Percentiles rank a stretch among this genome's conserved stretches.
These are phyloP conservation scores for Hura crepitans DNA, from an alignment of 441 rosid species.

Conservation along the genomic window DNA sequence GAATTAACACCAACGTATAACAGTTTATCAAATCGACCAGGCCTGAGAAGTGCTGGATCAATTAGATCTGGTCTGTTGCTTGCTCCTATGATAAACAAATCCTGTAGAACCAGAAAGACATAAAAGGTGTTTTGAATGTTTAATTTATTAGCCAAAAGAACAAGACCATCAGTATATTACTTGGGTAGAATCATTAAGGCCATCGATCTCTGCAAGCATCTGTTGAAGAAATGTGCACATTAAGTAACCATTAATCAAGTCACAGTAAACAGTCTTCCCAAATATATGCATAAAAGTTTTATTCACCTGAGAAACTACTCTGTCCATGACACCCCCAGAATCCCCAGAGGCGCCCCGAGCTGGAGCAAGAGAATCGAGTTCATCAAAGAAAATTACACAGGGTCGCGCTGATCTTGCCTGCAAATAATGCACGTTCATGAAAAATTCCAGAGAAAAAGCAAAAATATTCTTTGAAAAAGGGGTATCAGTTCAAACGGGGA, in stretches of 20 bases:
- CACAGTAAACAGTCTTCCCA: not conserved
- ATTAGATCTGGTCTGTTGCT: slow-evolving; percentile 97
- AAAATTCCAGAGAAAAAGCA: not conserved
- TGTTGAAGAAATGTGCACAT: slow-evolving; percentile 24
- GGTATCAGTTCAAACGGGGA: slow-evolving; percentile 5
- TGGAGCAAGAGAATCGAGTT: slow-evolving; percentile 98
- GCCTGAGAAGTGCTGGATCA: slow-evolving; percentile 90
- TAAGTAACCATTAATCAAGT: slow-evolving; percentile 16
- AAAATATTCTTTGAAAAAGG: not conserved
- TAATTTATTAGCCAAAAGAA: slow-evolving; percentile 15
- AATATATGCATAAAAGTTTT: slow-evolving; percentile 23
- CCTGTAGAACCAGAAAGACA: slow-evolving; percentile 36
- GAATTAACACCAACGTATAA: slow-evolving; percentile 90
- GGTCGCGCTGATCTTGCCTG: slow-evolving; percentile 98
- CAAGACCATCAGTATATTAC: slow-evolving; percentile 25
- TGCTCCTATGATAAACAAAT: slow-evolving; percentile 91
- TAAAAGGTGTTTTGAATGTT: slow-evolving; percentile 5
- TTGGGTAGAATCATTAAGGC: slow-evolving; percentile 79
- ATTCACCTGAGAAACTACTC: slow-evolving; percentile 92
- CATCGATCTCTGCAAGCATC: slow-evolving; percentile 99
- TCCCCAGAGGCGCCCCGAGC: slow-evolving; percentile 98
- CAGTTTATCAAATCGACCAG: slow-evolving; percentile 94
- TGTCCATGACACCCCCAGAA: slow-evolving; percentile 97
- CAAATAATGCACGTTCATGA: slow-evolving; percentile 20
- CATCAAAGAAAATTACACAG: slow-evolving; percentile 96